Conservation (phyloP, 1,284 basidiomycete species). For the Leccinum idahoense region DNA sequence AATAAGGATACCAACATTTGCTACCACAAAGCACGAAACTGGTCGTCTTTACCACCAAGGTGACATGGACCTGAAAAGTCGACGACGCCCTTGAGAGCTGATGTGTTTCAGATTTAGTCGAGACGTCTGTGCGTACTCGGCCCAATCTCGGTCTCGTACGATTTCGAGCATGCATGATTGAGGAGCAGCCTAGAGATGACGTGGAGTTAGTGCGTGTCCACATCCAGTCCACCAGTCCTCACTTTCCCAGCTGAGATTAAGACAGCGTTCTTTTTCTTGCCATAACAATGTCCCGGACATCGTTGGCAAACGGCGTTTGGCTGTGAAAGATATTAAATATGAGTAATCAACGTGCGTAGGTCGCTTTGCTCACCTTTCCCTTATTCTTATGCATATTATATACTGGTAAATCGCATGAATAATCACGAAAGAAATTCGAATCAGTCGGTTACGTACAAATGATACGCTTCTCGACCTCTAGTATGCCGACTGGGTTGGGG, state of each 20-base stretch:
- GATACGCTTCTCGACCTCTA: constrained; percentile 67
- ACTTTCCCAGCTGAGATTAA: constrained; percentile 60
- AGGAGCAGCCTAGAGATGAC: constrained; percentile 55
- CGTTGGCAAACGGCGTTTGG: constrained; percentile 73
- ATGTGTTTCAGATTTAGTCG: constrained; percentile 61
- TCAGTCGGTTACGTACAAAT: constrained; percentile 45
- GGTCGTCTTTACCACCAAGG: constrained; percentile 73
- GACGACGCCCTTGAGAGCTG: constrained; percentile 61
- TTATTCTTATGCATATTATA: constrained; percentile 64
- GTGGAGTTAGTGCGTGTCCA: constrained; percentile 4
- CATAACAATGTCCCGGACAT: constrained; percentile 69
- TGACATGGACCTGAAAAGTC: constrained; percentile 77
- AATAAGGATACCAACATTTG: constrained; percentile 36
- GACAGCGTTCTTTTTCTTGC: constrained; percentile 58
- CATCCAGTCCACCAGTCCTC: constrained; percentile 2
- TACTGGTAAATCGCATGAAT: constrained; percentile 36
- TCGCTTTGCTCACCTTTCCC: constrained; percentile 54
- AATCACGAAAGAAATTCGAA: background rate
- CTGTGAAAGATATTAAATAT: constrained; percentile 32
- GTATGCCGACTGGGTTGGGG: constrained; percentile 65
- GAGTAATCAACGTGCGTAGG: constrained; percentile 1
- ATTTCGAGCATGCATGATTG: constrained; percentile 74
- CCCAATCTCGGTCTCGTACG: constrained; percentile 44
- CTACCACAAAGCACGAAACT: constrained; percentile 69
- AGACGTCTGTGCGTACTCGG: constrained; percentile 34